Conservation (phyloP, 768 basidiomycete species). For the Auricularia cornea region DNA sequence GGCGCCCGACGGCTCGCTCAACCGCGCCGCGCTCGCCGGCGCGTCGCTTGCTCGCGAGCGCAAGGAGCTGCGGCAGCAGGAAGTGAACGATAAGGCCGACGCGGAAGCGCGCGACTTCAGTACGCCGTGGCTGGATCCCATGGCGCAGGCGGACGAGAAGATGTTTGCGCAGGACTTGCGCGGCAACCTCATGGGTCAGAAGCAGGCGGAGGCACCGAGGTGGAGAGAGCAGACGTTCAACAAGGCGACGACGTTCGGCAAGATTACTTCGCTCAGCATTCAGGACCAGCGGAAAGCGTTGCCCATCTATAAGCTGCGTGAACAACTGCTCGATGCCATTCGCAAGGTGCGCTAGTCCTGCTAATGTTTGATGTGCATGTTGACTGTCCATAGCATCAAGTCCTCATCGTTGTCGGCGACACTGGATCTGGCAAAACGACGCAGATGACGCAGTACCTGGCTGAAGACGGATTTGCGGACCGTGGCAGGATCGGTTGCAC, state of each 20-base stretch:
- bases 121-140: slow-evolving; percentile 96
- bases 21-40: slow-evolving; percentile 89
- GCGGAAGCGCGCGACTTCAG: slow-evolving; percentile 91
- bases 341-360: slow-evolving; percentile 54
- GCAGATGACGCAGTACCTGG: slow-evolving; percentile 97
- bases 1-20: slow-evolving; percentile 95
- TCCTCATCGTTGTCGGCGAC: slow-evolving; percentile 96
- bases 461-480: slow-evolving; percentile 90
- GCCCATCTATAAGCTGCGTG: slow-evolving; percentile 92
- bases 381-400: slow-evolving; percentile 62
- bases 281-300: slow-evolving; percentile 87
- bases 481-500: slow-evolving; percentile 91
- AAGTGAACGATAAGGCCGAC: slow-evolving; percentile 89
- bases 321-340: slow-evolving; percentile 83
- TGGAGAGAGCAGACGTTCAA: slow-evolving; percentile 94
- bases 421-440: slow-evolving; percentile 99
- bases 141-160: slow-evolving; percentile 81
- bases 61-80: slow-evolving; percentile 87
- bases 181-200: slow-evolving; percentile 72
- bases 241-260: slow-evolving; percentile 93
- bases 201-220: slow-evolving; percentile 70
- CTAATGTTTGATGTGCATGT: slow-evolving; percentile 12
- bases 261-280: slow-evolving; percentile 82
- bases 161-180: slow-evolving; percentile 91
- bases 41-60: slow-evolving; percentile 92